Evolutionary conservation across 345 rosid genomes (phyloP).

Genomic region (Raphanus sativus): DNA sequence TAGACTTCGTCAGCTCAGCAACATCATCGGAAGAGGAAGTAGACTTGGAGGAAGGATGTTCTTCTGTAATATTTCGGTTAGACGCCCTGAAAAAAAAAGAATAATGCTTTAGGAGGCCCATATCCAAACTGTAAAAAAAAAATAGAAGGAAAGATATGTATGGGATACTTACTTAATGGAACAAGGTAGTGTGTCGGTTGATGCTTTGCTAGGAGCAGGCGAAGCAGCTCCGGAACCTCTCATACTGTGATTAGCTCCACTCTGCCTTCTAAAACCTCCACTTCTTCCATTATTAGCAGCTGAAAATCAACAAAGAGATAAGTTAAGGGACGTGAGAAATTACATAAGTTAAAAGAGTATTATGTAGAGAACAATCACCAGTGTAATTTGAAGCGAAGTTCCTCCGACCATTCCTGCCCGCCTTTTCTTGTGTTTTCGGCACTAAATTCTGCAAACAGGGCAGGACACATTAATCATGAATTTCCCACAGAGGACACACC

Average conservation of each 20-base stretch:
- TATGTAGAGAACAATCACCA: slow-evolving; percentile 38
- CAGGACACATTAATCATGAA: neutral
- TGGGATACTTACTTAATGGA: slow-evolving; percentile 49
- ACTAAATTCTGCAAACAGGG: slow-evolving; percentile 42
- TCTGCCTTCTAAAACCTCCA: slow-evolving; percentile 51
- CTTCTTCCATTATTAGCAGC: slow-evolving; percentile 55
- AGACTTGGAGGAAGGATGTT: slow-evolving; percentile 21
- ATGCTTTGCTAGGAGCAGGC: no score
- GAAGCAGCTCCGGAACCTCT: slow-evolving; percentile 35
- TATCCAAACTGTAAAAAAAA: neutral
- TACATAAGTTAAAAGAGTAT: neutral
- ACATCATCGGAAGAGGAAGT: slow-evolving; percentile 34
- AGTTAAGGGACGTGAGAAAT: neutral
- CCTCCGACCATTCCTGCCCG: slow-evolving; percentile 51
- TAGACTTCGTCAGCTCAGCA: slow-evolving; percentile 40
- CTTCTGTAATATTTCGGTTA: neutral
- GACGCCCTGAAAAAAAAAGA: slow-evolving; percentile 37
- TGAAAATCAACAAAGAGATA: slow-evolving; percentile 25
- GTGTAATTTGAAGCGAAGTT: slow-evolving; percentile 42
- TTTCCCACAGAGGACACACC: neutral
- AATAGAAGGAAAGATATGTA: slow-evolving; percentile 11
- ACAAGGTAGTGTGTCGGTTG: neutral
- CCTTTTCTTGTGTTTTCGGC: slow-evolving; percentile 38
- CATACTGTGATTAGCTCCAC: slow-evolving; percentile 43
- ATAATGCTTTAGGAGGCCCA: neutral